Percentiles rank a stretch among this genome's conserved stretches.
Evolutionary conservation across 140 eudicot species (phyloP).

Genomic region (Cichorium intybus): DNA sequence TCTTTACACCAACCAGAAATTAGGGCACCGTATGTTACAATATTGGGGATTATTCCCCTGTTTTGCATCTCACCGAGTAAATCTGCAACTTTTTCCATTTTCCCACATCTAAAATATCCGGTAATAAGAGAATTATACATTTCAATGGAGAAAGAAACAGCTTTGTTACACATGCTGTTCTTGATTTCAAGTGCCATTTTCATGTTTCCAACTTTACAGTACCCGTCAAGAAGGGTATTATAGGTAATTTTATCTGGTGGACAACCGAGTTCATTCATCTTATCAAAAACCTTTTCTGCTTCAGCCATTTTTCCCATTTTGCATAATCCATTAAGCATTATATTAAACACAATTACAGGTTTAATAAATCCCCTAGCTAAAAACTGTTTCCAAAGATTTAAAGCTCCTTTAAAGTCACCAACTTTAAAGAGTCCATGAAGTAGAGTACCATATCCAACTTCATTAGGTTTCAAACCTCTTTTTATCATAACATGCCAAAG

Average conservation of each 20-base stretch:
- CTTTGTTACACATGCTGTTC: slow-evolving; percentile 46
- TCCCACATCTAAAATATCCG: slow-evolving; percentile 53
- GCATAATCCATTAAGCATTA: slow-evolving; percentile 77
- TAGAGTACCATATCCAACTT: slow-evolving; percentile 67
- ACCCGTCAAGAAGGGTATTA: slow-evolving; percentile 77
- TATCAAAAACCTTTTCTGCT: slow-evolving; percentile 60
- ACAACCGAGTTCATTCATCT: slow-evolving; percentile 59
- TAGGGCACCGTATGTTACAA: slow-evolving; percentile 77
- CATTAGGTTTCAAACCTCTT: slow-evolving; percentile 63
- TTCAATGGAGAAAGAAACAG: slow-evolving; percentile 44
- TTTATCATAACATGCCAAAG: slow-evolving; percentile 67
- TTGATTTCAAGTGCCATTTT: slow-evolving; percentile 56
- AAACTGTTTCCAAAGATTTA: slow-evolving; percentile 68
- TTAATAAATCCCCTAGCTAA: slow-evolving; percentile 47
- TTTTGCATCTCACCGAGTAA: slow-evolving; percentile 49
- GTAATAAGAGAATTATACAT: slow-evolving; percentile 65
- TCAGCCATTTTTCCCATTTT: slow-evolving; percentile 71
- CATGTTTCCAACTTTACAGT: slow-evolving; percentile 59
- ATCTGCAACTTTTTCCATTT: slow-evolving; percentile 29
- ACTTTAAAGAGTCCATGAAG: slow-evolving; percentile 61
- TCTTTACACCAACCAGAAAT: slow-evolving; percentile 67
- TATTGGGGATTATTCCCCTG: slow-evolving; percentile 43
- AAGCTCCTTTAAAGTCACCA: slow-evolving; percentile 50
- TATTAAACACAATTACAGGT: slow-evolving; percentile 49
- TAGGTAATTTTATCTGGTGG: slow-evolving; percentile 69